These are phyloP conservation scores for Bimuria novae-zelandiae DNA, from an alignment of 2,329 filamentous ascomycete genomes.

Conservation along the genomic window DNA sequence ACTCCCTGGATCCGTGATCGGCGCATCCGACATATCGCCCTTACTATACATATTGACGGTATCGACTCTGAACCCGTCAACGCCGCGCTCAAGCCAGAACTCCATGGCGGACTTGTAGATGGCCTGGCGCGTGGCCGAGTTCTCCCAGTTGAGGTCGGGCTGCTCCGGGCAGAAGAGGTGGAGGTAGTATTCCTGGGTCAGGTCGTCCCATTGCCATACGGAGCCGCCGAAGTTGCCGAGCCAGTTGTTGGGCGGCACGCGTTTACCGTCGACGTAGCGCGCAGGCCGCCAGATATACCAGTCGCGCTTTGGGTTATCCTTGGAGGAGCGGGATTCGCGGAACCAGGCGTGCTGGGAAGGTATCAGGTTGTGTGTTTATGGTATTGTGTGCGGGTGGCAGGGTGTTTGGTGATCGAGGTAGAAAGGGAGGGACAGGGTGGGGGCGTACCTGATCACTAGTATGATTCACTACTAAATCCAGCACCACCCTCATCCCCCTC, in stretches of 20 bases:
- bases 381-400: too few relatives aligned
- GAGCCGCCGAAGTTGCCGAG: slow-evolving; percentile 65
- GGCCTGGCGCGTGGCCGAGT: slow-evolving; percentile 66
- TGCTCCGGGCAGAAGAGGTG: slow-evolving; percentile 76
- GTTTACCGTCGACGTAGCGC: slow-evolving; percentile 58
- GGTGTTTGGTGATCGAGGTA: too few relatives aligned
- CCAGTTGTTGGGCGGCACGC: slow-evolving; percentile 77
- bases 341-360: slow-evolving; percentile 60
- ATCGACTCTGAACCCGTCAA: slow-evolving; percentile 53
- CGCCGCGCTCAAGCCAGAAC: slow-evolving; percentile 78
- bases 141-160: slow-evolving; percentile 88
- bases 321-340: slow-evolving; percentile 57
- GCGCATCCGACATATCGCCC: slow-evolving; percentile 39
- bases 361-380: slow-evolving; percentile 1
- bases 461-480: slow-evolving; percentile 50
- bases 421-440: too few relatives aligned
- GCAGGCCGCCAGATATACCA: slow-evolving; percentile 62
- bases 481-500: slow-evolving; percentile 44
- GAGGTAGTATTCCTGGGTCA: slow-evolving; percentile 74
- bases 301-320: slow-evolving; percentile 55
- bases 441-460: slow-evolving; percentile 41
- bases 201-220: slow-evolving; percentile 72
- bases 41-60: slow-evolving; percentile 47
- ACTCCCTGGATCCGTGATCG: slow-evolving; percentile 34
- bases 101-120: slow-evolving; percentile 71